phyloP scores from a whole-genome alignment of 805 yeast species.

The Cyberlindnera euphorbiae region DNA sequence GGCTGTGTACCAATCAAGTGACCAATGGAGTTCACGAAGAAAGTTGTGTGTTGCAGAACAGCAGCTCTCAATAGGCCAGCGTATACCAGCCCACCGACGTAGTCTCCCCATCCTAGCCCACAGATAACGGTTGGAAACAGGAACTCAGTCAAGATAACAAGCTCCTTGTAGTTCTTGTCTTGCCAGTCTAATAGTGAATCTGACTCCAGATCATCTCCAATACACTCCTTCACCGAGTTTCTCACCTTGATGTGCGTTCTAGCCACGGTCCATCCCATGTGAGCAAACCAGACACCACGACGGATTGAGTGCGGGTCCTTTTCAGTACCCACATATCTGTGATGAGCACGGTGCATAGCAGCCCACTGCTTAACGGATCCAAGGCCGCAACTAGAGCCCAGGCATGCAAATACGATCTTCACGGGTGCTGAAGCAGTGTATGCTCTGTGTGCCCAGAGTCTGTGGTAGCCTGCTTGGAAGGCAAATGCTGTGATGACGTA shows the following conservation, averaged over 20 bases:
- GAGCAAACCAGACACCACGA: constrained; percentile 76
- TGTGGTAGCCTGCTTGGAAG: constrained; percentile 79
- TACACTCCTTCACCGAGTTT: constrained; percentile 28
- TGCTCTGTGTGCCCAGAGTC: constrained; percentile 65
- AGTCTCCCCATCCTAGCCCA: constrained; percentile 70
- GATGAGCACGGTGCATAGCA: constrained; percentile 83
- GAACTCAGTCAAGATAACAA: constrained; percentile 49
- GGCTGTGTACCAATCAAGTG: constrained; percentile 75
- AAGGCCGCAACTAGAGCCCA: constrained; percentile 70
- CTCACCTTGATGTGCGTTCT: constrained; percentile 55
- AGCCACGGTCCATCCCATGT: constrained; percentile 82
- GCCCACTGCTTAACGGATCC: constrained; percentile 82
- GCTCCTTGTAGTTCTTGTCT: constrained; percentile 34
- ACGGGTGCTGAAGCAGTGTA: constrained; percentile 43
- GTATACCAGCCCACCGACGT: constrained; percentile 68
- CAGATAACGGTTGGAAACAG: constrained; percentile 62
- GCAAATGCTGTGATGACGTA: constrained; percentile 63
- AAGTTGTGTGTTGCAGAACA: constrained; percentile 72
- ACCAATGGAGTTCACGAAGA: constrained; percentile 77
- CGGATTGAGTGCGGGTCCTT: constrained; percentile 83
- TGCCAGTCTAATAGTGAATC: constrained; percentile 42
- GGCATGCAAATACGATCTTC: constrained; percentile 46
- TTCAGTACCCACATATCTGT: constrained; percentile 82
- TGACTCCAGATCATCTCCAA: constrained; percentile 58
- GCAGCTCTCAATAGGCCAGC: constrained; percentile 74